Base-by-base conservation (phyloP, 169 alveolate species). In the Babesia gibsoni region DNA sequence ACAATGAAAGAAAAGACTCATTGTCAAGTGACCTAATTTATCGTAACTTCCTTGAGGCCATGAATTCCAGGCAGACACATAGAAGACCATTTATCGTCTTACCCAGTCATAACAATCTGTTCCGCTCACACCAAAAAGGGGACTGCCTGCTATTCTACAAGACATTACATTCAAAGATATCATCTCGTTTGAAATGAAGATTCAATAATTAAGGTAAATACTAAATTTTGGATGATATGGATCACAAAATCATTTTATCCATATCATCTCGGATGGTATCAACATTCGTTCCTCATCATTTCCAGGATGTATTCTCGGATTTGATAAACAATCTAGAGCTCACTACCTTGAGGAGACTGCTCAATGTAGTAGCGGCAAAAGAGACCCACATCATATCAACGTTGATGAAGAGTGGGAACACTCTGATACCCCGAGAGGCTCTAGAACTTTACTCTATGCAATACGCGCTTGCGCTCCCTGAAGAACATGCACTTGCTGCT, bases 31-130 rank as follows among this genome's bases (percentile, higher is more conserved):
- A 16, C 10, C 14, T 61, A 0, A 61, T 61, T 27, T 61, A 20
- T n/a, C 4, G 72, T 16, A 61, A 46, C 46, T 45, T 61, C 4
- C 14, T 8, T 1, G 72, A 61, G 56, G 27, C 58, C 48, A 32
- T 61, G 59, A 7, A 33, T 20, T 30, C 52, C 6, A 20, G 25
- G 8, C 3, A 43, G 7, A 37, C 6, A 14, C 25, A 46, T 30
- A 6, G 30, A 25, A 4, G 23, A 30, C 72, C 72, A 20, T 61
- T 61, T 33, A 36, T 61, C 29, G 58, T 61, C 12, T 46, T 61
- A 14, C 72, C 72, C 46, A 61, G 72, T 22, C 3, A 45, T 27
- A 61, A 61, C 58, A 61, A 61, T 48, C 10, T 61, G 18, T 45
- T 61, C 46, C 46, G 72, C 5, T 14, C 46, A 3, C 72, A 61